Evolutionary conservation across 2,329 filamentous ascomycete species (phyloP).

Genomic region (Fusarium buharicum): DNA sequence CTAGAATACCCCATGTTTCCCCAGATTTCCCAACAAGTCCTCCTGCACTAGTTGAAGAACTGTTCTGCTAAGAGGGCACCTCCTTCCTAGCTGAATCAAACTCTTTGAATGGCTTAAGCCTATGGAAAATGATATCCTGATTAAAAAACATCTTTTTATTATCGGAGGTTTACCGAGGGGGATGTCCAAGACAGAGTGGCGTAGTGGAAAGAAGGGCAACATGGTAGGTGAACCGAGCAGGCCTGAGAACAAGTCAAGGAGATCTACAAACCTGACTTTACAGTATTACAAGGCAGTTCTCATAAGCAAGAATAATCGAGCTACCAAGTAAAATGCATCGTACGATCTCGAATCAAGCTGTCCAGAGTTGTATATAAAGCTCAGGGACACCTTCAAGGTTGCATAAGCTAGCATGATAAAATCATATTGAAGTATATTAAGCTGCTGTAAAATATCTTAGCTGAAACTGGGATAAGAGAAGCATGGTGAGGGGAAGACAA

Average conservation of each 20-base stretch:
- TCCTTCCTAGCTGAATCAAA: neutral
- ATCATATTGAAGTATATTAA: neutral
- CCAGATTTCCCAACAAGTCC: neutral
- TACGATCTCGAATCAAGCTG: too few relatives aligned
- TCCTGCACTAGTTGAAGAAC: neutral
- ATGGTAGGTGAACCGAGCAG: neutral
- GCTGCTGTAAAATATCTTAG: neutral
- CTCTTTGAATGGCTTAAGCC: neutral
- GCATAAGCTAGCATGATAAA: too few relatives aligned
- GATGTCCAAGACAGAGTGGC: neutral
- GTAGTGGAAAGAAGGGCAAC: neutral
- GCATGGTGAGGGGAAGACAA: conserved; percentile 18
- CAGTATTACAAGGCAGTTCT: neutral
- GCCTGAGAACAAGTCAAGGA: neutral
- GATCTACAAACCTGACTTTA: too few relatives aligned
- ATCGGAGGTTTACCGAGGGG: conserved; percentile 33
- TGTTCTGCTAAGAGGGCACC: neutral
- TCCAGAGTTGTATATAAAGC: too few relatives aligned
- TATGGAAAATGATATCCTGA: neutral
- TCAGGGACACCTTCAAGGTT: too few relatives aligned
- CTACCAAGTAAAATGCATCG: too few relatives aligned
- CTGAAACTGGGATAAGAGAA: conserved; percentile 26
- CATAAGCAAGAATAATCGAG: too few relatives aligned
- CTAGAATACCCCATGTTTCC: neutral
- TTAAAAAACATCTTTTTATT: neutral